Conservation (phyloP, 2,329 filamentous ascomycete genomes). For the Exophiala sp. region DNA sequence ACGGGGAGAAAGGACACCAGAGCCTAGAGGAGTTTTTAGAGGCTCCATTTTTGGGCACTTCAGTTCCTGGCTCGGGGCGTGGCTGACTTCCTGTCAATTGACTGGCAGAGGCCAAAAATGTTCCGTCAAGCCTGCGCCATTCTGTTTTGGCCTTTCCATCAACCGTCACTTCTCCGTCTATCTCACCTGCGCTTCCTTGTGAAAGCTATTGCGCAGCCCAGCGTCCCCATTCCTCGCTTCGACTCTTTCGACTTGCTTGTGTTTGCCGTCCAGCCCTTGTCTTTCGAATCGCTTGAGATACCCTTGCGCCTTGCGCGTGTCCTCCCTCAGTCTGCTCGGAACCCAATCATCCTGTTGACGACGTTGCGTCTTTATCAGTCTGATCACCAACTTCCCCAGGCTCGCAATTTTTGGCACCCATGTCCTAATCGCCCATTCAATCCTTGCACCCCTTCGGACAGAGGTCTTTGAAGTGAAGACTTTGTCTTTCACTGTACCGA, state of each 20-base stretch:
- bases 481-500: too few relatives aligned
- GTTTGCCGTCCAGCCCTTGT: constrained; percentile 6
- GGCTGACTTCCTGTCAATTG: too few relatives aligned
- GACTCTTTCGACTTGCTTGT: constrained; percentile 6
- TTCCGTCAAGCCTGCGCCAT: too few relatives aligned
- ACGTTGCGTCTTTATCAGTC: not conserved
- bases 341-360: not conserved
- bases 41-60: too few relatives aligned
- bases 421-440: not conserved
- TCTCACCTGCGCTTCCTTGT: constrained; percentile 6
- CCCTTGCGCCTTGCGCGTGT: not conserved
- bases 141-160: too few relatives aligned
- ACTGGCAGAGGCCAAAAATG: too few relatives aligned
- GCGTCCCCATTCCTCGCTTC: constrained; percentile 4
- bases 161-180: constrained; percentile 1
- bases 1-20: not conserved
- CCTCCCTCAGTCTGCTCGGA: not conserved
- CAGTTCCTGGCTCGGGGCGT: too few relatives aligned
- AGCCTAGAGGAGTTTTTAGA: not conserved
- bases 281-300: constrained; percentile 10
- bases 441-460: not conserved
- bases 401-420: constrained; percentile 17
- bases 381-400: constrained; percentile 16
- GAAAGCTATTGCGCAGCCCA: not conserved
- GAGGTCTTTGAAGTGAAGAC: too few relatives aligned